phyloP scores from a whole-genome alignment of 768 basidiomycete genomes.

The Cubamyces sp. region DNA sequence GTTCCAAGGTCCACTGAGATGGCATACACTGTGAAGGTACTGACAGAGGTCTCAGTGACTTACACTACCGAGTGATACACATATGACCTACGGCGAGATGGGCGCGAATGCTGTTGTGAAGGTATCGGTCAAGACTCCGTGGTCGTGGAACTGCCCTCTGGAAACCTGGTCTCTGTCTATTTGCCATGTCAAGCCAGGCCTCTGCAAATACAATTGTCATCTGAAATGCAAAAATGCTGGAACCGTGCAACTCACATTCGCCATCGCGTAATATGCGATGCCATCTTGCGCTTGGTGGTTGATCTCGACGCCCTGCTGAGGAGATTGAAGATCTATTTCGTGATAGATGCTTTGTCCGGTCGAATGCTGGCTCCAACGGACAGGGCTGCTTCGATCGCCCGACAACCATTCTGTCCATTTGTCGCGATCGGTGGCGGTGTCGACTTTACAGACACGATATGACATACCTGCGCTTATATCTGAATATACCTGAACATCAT shows the following conservation, averaged over 20 bases:
- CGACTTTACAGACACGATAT: not conserved
- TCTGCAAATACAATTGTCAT: not conserved
- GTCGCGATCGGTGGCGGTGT: not conserved
- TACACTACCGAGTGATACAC: too few relatives aligned
- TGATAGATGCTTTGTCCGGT: conserved; percentile 18
- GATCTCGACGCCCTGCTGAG: conserved; percentile 10
- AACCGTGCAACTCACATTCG: not conserved
- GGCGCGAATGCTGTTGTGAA: conserved; percentile 9
- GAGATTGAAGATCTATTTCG: conserved; percentile 11
- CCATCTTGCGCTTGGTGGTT: conserved; percentile 23
- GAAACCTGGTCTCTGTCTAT: conserved; percentile 10
- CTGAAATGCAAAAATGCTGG: not conserved
- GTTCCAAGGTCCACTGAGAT: conserved; percentile 34
- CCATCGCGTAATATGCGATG: conserved; percentile 21
- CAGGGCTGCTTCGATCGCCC: conserved; percentile 3
- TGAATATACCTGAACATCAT: conserved; percentile 42
- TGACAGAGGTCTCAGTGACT: not conserved
- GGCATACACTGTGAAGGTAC: conserved; percentile 29
- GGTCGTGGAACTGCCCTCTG: conserved; percentile 26
- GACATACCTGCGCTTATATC: conserved; percentile 43
- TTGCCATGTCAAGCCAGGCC: conserved; percentile 14
- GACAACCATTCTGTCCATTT: conserved; percentile 23
- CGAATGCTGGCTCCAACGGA: conserved; percentile 14
- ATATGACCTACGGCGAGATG: conserved; percentile 23
- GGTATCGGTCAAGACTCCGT: conserved; percentile 25